Evolutionary conservation across 495 filamentous ascomycete species (phyloP).

Genomic region (Aspergillus ellipticus): DNA sequence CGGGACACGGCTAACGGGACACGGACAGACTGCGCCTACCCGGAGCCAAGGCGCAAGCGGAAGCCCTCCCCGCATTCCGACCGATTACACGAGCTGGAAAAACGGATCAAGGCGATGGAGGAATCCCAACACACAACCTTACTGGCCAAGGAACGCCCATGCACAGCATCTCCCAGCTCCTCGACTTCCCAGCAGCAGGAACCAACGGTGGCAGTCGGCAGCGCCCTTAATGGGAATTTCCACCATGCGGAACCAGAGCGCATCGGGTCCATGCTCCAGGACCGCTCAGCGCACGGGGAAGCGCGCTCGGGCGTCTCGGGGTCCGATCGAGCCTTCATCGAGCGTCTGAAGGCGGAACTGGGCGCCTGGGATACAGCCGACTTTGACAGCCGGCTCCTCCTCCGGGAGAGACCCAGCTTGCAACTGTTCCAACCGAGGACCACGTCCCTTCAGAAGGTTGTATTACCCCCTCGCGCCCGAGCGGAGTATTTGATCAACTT

Average conservation of each 20-base stretch:
- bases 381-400: constrained; percentile 6
- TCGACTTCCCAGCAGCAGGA: neutral
- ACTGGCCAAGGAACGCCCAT: neutral
- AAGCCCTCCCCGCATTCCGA: neutral
- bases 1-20: neutral
- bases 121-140: constrained; percentile 1
- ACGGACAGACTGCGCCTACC: constrained; percentile 7
- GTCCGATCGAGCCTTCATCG: constrained; percentile 8
- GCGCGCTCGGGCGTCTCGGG: constrained; percentile 4
- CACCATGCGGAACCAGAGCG: neutral
- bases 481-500: constrained; percentile 3
- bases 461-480: constrained; percentile 2
- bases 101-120: constrained; percentile 9
- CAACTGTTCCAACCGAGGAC: constrained; percentile 2
- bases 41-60: constrained; percentile 6
- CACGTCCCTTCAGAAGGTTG: neutral
- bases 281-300: neutral
- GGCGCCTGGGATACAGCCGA: constrained; percentile 8
- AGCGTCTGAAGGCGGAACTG: constrained; percentile 10
- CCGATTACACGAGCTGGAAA: constrained; percentile 4
- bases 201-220: neutral
- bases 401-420: neutral
- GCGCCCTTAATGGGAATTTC: no score
- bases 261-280: neutral
- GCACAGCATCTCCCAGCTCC: neutral